Conservation (phyloP, 805 yeast species). For the Debaryomyces tyrocola region DNA sequence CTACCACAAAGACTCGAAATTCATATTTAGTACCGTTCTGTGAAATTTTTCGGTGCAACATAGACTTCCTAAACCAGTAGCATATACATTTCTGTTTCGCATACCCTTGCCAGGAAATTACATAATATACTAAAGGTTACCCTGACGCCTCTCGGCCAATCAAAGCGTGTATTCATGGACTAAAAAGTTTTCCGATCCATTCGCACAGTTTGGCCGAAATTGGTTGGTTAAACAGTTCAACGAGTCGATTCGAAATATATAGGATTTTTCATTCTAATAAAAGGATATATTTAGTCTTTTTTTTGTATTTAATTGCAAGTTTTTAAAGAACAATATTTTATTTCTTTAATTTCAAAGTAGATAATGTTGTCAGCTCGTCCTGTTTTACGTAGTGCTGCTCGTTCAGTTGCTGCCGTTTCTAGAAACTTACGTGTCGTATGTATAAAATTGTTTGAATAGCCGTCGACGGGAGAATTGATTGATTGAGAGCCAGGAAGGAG, state of each 20-base stretch:
- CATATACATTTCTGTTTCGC: not conserved
- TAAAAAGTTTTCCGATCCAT: constrained; percentile 3
- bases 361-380: constrained; percentile 82
- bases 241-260: constrained; percentile 1
- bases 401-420: constrained; percentile 58
- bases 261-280: not conserved
- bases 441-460: constrained; percentile 10
- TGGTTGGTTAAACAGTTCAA: constrained; percentile 3
- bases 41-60: not conserved
- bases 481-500: constrained; percentile 1
- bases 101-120: not conserved
- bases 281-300: constrained; percentile 1
- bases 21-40: constrained; percentile 1
- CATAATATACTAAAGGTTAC: not conserved
- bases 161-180: constrained; percentile 1
- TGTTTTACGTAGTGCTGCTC: constrained; percentile 80
- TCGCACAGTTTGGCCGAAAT: constrained; percentile 4
- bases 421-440: constrained; percentile 37
- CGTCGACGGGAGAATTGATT: not conserved
- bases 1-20: not conserved
- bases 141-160: constrained; percentile 3
- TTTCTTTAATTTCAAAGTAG: constrained; percentile 11
- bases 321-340: constrained; percentile 9
- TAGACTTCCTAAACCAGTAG: constrained; percentile 5
- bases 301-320: not conserved